Base-by-base conservation (phyloP, 371 early-diverging fungal genomes). In the Capillidium rhysosporum region DNA sequence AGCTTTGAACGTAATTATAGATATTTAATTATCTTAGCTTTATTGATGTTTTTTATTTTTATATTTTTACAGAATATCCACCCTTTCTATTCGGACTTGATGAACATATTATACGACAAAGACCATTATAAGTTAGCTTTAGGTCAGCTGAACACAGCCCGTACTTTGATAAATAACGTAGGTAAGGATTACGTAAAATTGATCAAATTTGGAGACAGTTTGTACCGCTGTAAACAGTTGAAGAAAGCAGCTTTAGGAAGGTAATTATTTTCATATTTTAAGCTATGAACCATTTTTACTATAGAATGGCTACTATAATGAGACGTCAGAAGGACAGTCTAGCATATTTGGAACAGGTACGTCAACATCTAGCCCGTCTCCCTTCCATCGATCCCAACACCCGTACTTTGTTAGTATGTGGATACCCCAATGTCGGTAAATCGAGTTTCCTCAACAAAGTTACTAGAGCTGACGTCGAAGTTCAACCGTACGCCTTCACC, bases 381-480 rank as follows among this genome's bases (percentile, higher is more conserved):
- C 98, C 99, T 21, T 86, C 91, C 34, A 99, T 99, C 62, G 99
- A 99, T 70, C 98, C 99, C 62, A 92, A 91, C 72, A 94, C 98
- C 24, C 83, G 99, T 57, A 99, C 99, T 20, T 75, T 99, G 26
- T 75, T 99, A 46, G 84, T 99, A 40, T 98, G 98, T 73, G 99
- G 99, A 54, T 99, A 98, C 71, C 99, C 99, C 24, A 99, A 99
- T 69, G 98, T 98, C 25, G 99, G 99, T 58, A 99, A 99, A 68
- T 97, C 98, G 44, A 89, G 90, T 55, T 99, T 99, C 70, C 95
- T 99, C 81, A 99, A 98, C 84, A 97, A 98, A 73, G 78, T 99
- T 38, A 96, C 99, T 9, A 81, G 97, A 61, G 99, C 99, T 25
- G 93, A 99, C 63, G 99, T 98, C 16, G 99, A 99, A 59, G 99